Base-by-base conservation (phyloP, 1,284 basidiomycete genomes). In the Austropuccinia psidii region DNA sequence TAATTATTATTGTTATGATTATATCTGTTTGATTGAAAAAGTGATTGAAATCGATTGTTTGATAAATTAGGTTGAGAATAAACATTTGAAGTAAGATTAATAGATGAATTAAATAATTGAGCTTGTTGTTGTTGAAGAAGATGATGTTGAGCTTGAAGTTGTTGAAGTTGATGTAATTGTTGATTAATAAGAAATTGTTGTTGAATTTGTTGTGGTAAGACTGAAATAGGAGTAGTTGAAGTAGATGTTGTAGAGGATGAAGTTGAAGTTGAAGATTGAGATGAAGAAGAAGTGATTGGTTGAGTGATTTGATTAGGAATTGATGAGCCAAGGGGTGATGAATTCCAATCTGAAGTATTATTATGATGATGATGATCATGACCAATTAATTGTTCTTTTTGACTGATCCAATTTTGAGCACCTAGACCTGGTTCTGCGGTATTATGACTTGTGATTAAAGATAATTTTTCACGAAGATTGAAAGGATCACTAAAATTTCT, bases 361-460 rank as follows among this genome's bases (percentile, higher is more conserved):
- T 33, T 15, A 33, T 50, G 62, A 37, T 55, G 66, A 5, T 54
- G 65, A 6, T 84, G 80, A 49, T 87, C 85, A 37, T 83, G 82
- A 27, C 82, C 81, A 31, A 88, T 80, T 29, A 83, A 80, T 49
- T 85, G 85, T 47, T 89, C 87, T 78, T 86, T 87, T 76, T 85
- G 85, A 65, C 87, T 72, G 24, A 62, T 45, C 69, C 69, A 72
- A 21, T 29, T 54, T 2, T 57, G 52, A 35, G 58, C 87, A 86
- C 87, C 88, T 15, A 81, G 77, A 0, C 78, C 80, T n/a, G 83
- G 83, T 7, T 83, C 80, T 27, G 82, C 81, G 11, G 82, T 83
- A 77, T 82, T 80, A 1, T 52, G 57, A 54, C 37, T 58, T 37
- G 45, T 50, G 21, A 60, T 31, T 24, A 45, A 17, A 24, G 67